Base-by-base conservation (phyloP, 2,329 filamentous ascomycete genomes). In the Emericellopsis cladophorae region DNA sequence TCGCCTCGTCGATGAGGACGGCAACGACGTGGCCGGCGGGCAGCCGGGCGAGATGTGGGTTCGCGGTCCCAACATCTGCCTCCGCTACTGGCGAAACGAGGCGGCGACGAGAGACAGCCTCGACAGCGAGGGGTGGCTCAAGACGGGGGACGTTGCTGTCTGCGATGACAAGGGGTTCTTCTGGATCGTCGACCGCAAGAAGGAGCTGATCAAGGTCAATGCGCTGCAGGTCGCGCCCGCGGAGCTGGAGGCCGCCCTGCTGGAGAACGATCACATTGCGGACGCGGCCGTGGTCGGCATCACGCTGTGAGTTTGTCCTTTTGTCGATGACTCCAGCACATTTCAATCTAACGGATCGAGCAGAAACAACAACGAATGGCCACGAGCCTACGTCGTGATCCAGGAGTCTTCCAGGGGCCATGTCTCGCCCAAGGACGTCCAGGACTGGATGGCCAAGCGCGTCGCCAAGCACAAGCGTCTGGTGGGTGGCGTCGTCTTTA, bases 191-290 rank as follows among this genome's bases (percentile, higher is more conserved):
- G 54, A 67, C 49, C 60, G 75, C 21, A 76, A 70, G 53, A 66
- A 74, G 66, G 72, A 77, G 52, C 60, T 77, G 40, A 78, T 67
- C 67, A 67, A 78, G 64, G 62, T 76, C 42, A 76, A 75, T 46
- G 73, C 70, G 1, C 56, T 74, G 5, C 74, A 78, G 51, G 75
- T 79, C 5, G 72, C 75, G 1, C 75, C 74, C 0, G 74, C 74
- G 2, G 75, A 79, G 46, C 59, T 74, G 1, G 70, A 74, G 53
- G 66, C 66, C 1, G 63, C 67, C 0, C 58, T 76, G 0, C 54
- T 74, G 1, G 66, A 72, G 44, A 65, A 70, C 37, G 59, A 68
- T n/a, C 57, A 67, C 31, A 51, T 76, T 14, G 67, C 68, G 4
- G 72, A 76, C 48, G 72, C 70, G 7, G 74, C 71, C 5, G 71